These are phyloP conservation scores for Salvia hispanica DNA, from an alignment of 257 asterid genomes.

Conservation along the genomic window DNA sequence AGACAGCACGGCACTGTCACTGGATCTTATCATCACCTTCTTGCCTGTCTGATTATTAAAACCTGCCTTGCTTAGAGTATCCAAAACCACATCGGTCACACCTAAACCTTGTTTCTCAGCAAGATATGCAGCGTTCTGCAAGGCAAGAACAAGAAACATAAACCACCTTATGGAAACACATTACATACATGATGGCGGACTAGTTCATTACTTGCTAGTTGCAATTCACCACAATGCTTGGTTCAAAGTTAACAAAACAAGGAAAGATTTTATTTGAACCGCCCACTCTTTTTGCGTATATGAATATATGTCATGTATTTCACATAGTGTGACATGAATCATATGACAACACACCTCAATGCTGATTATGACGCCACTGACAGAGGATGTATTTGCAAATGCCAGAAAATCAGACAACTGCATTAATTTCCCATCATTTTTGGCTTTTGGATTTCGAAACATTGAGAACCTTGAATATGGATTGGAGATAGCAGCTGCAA, in stretches of 20 bases:
- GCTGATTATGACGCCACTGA: constrained; percentile 73
- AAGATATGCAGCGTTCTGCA: constrained; percentile 80
- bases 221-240: too few species aligned
- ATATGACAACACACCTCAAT: constrained; percentile 61
- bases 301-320: neutral
- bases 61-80: constrained; percentile 54
- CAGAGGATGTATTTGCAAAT: constrained; percentile 62
- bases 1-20: constrained; percentile 62
- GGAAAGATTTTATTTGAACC: too few species aligned
- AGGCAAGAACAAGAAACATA: constrained; percentile 12
- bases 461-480: constrained; percentile 37
- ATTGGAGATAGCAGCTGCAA: constrained; percentile 70
- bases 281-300: too few species aligned
- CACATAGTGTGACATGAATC: neutral
- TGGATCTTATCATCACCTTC: constrained; percentile 65
- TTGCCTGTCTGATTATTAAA: constrained; percentile 50
- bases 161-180: neutral
- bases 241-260: neutral
- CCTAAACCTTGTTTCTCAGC: constrained; percentile 68
- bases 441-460: constrained; percentile 62
- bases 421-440: constrained; percentile 51
- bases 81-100: constrained; percentile 62
- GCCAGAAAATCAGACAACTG: constrained; percentile 65
- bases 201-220: too few species aligned
- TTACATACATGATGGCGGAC: neutral